Conservation (phyloP, 2,329 filamentous ascomycete genomes). For the Blastomyces parvus region DNA sequence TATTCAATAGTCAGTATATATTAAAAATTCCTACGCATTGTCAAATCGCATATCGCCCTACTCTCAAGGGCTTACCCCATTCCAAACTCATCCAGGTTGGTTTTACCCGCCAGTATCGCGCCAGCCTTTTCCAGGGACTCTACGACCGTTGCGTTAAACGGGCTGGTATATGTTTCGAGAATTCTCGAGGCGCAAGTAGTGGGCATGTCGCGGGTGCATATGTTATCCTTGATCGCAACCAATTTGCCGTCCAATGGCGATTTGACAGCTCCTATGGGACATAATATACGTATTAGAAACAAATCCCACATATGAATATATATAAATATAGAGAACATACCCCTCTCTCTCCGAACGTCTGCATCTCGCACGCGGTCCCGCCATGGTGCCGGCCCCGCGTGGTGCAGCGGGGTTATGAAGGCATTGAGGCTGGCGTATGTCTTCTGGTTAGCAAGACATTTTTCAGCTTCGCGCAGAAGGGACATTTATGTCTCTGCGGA, state of each 20-base stretch:
- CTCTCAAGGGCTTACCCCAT: constrained; percentile 53
- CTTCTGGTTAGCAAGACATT: constrained; percentile 34
- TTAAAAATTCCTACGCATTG: too few relatives aligned
- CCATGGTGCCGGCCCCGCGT: constrained; percentile 27
- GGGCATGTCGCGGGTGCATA: constrained; percentile 52
- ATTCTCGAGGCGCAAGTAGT: constrained; percentile 80
- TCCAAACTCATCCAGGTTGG: constrained; percentile 91
- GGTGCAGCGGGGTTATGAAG: constrained; percentile 32
- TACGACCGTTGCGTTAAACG: constrained; percentile 76
- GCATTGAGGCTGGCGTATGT: constrained; percentile 30
- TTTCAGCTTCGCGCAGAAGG: constrained; percentile 37
- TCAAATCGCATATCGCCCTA: neutral
- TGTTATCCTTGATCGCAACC: constrained; percentile 70
- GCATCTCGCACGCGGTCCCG: constrained; percentile 30
- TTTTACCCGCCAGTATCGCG: constrained; percentile 62
- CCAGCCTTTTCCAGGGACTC: constrained; percentile 55
- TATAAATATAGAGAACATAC: constrained; percentile 17
- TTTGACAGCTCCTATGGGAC: constrained; percentile 14
- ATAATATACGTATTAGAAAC: neutral
- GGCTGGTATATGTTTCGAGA: constrained; percentile 60
- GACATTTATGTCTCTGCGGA: constrained; percentile 30
- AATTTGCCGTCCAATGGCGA: constrained; percentile 36
- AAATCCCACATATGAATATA: neutral
- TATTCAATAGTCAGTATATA: too few relatives aligned
- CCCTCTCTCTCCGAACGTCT: constrained; percentile 28